These are phyloP conservation scores for Colletotrichum somersetense DNA, from an alignment of 2,329 filamentous ascomycete genomes.

Conservation along the genomic window DNA sequence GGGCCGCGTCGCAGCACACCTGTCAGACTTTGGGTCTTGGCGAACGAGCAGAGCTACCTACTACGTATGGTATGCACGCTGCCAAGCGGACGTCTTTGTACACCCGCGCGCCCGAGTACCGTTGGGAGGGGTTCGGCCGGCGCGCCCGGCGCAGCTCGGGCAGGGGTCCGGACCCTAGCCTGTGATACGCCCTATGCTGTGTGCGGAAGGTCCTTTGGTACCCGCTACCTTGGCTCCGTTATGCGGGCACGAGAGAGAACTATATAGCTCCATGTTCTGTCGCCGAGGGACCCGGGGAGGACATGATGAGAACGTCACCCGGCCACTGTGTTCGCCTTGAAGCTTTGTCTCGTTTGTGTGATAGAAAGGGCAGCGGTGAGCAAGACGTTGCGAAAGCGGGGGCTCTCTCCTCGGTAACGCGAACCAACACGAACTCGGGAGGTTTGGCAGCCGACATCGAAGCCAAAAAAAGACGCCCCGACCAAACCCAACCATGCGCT, in stretches of 20 bases:
- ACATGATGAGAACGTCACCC: not conserved
- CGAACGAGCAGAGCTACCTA: too few species aligned
- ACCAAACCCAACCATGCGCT: not conserved
- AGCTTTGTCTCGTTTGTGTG: not conserved
- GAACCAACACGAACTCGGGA: not conserved
- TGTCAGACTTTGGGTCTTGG: too few species aligned
- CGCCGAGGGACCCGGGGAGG: too few species aligned
- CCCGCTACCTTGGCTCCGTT: not conserved
- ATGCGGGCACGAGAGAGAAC: too few species aligned
- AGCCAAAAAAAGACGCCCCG: not conserved
- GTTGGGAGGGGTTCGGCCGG: too few species aligned
- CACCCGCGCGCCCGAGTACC: slow-evolving; percentile 4
- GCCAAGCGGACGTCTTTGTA: not conserved
- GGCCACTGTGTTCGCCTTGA: not conserved
- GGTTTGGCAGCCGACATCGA: too few species aligned
- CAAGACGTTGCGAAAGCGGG: not conserved
- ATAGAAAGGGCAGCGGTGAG: not conserved
- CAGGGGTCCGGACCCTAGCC: not conserved
- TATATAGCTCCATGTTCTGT: too few species aligned
- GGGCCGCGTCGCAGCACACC: too few species aligned
- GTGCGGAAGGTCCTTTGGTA: slow-evolving; percentile 6
- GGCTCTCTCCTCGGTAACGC: not conserved
- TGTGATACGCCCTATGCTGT: slow-evolving; percentile 7
- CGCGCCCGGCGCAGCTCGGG: not conserved
- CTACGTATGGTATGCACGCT: too few species aligned